phyloP scores from a whole-genome alignment of 208 protist species.

The Acanthamoeba lenticulata region DNA sequence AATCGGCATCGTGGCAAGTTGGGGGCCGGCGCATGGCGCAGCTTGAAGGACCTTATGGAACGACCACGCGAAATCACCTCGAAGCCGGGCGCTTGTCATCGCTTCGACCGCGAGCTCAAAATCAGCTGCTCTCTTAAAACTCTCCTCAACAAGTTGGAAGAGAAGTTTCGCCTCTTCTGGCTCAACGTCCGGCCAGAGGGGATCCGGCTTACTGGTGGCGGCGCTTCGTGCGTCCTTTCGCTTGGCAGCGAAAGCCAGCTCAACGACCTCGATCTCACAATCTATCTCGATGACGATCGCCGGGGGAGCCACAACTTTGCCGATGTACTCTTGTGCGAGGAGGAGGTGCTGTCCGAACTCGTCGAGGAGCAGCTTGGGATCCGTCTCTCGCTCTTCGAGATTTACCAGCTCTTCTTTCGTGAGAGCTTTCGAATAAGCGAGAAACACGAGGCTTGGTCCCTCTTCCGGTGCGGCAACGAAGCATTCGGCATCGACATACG shows the following conservation, averaged over 20 bases:
- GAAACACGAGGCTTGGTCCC: conserved; percentile 20
- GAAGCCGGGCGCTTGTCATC: background rate
- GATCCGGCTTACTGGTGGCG: background rate
- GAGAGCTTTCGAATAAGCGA: background rate
- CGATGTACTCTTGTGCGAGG: conserved; percentile 14
- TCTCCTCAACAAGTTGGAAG: background rate
- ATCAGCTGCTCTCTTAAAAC: background rate
- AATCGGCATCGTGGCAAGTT: conserved; percentile 1
- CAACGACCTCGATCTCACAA: conserved; percentile 4
- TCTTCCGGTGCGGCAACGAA: conserved; percentile 13
- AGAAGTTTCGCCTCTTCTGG: background rate
- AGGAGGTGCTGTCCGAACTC: conserved; percentile 2
- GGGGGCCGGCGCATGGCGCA: background rate
- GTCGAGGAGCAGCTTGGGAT: background rate
- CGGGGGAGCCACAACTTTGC: background rate
- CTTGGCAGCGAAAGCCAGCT: background rate
- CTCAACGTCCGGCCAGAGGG: background rate
- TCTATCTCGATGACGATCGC: background rate
- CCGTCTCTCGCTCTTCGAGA: background rate
- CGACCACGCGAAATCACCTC: conserved; percentile 7
- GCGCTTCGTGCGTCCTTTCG: background rate
- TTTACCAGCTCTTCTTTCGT: conserved; percentile 19
- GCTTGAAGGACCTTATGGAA: background rate
- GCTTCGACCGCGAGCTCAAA: background rate
- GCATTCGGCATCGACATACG: background rate